Evolutionary conservation across 805 yeast genomes (phyloP).

Genomic region (Saccharomyces mikatae): DNA sequence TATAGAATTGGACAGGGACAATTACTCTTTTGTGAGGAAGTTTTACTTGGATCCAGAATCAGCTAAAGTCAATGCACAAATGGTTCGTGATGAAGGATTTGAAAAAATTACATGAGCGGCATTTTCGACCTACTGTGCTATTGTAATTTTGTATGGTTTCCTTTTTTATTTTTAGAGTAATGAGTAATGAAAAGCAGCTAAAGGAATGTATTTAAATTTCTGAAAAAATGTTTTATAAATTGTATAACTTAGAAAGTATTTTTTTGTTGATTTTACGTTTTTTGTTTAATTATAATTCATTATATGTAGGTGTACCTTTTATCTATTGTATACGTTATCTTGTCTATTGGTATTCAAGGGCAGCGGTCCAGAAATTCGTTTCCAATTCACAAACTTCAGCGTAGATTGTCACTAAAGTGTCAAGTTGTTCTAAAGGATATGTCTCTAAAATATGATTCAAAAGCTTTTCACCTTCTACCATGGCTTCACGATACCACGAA

Average conservation of each 20-base stretch:
- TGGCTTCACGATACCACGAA: constrained; percentile 49
- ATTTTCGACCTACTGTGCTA: background rate
- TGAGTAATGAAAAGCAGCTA: background rate
- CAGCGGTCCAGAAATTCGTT: constrained; percentile 60
- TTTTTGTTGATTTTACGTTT: background rate
- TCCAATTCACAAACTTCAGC: constrained; percentile 54
- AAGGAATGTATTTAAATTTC: background rate
- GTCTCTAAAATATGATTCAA: constrained; percentile 39
- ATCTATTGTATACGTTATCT: background rate
- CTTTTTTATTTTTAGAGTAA: background rate
- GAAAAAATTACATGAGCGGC: constrained; percentile 20
- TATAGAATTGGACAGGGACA: constrained; percentile 47
- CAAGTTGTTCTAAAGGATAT: constrained; percentile 38
- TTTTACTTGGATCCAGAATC: constrained; percentile 73
- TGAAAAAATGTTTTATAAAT: background rate
- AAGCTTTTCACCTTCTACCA: constrained; percentile 40
- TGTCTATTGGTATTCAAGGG: constrained; percentile 15
- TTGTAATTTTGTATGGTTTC: background rate
- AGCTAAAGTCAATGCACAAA: constrained; percentile 71
- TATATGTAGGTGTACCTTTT: background rate
- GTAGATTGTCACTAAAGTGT: constrained; percentile 49
- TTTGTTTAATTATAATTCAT: background rate
- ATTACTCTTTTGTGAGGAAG: constrained; percentile 40
- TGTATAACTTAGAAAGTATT: background rate
- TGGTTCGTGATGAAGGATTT: constrained; percentile 70